phyloP scores from a whole-genome alignment of 2,329 filamentous ascomycete species.

The Magnaporthales sp. region DNA sequence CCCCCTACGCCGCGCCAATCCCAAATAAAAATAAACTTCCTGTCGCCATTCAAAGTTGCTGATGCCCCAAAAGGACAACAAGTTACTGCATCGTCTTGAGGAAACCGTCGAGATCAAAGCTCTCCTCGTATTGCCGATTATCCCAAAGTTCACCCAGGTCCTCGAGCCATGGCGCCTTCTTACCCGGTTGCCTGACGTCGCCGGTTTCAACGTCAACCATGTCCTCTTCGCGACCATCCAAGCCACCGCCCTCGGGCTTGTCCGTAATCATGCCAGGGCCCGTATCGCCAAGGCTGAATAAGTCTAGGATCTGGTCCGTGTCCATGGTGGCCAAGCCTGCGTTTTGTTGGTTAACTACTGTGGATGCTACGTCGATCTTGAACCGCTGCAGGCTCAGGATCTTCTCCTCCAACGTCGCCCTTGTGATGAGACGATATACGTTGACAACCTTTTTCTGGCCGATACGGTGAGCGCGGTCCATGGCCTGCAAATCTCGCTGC shows the following conservation, averaged over 20 bases:
- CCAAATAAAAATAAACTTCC: neutral
- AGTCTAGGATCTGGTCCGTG: constrained; percentile 93
- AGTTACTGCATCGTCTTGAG: constrained; percentile 76
- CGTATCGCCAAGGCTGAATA: constrained; percentile 84
- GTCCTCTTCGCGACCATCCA: constrained; percentile 64
- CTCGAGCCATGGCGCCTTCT: constrained; percentile 86
- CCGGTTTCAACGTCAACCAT: constrained; percentile 91
- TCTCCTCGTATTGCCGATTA: constrained; percentile 94
- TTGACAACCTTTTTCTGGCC: constrained; percentile 99
- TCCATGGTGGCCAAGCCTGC: constrained; percentile 93
- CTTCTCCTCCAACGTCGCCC: constrained; percentile 96
- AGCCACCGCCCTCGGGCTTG: constrained; percentile 40
- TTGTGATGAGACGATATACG: constrained; percentile 91
- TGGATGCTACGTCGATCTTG: constrained; percentile 98
- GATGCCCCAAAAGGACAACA: neutral
- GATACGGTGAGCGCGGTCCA: constrained; percentile 97
- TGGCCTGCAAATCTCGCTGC: constrained; percentile 95
- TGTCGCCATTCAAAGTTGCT: neutral
- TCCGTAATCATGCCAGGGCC: constrained; percentile 58
- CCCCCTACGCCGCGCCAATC: neutral
- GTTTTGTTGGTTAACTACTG: constrained; percentile 98
- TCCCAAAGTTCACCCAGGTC: constrained; percentile 96
- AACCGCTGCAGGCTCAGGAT: constrained; percentile 96
- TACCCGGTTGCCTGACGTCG: constrained; percentile 86
- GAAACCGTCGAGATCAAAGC: constrained; percentile 93